phyloP scores from a whole-genome alignment of 768 basidiomycete genomes.

The Boletus tomentosulus region DNA sequence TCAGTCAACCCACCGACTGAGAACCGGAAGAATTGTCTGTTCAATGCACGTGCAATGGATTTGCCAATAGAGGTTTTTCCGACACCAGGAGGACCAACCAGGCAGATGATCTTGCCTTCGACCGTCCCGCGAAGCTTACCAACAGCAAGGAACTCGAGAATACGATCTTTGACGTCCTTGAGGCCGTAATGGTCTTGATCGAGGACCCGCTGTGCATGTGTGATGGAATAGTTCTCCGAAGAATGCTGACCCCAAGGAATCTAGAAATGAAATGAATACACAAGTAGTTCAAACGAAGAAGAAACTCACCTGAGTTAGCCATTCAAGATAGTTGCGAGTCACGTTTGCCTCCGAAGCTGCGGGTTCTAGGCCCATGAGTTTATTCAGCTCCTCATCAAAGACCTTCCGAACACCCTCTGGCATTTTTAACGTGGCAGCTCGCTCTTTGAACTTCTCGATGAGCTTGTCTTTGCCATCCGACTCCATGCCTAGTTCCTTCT shows the following conservation, averaged over 20 bases:
- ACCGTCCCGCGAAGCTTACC: conserved; percentile 93
- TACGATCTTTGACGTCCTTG: conserved; percentile 87
- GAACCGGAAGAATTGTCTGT: conserved; percentile 93
- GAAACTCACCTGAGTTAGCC: conserved; percentile 69
- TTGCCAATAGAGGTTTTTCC: conserved; percentile 97
- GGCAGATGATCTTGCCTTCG: conserved; percentile 95
- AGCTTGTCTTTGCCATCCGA: conserved; percentile 93
- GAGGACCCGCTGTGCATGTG: conserved; percentile 77
- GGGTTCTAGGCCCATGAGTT: conserved; percentile 85
- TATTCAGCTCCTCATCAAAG: conserved; percentile 93
- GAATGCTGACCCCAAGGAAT: conserved; percentile 98
- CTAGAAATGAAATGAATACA: conserved; percentile 32
- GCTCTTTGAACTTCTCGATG: conserved; percentile 87
- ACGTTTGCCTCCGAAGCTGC: conserved; percentile 92
- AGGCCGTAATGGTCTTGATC: conserved; percentile 95
- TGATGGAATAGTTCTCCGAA: conserved; percentile 85
- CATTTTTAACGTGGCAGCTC: conserved; percentile 80
- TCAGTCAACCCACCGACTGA: conserved; percentile 96
- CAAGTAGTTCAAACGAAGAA: not conserved
- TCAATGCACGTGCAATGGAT: conserved; percentile 87
- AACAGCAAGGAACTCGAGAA: conserved; percentile 93
- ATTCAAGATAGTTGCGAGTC: conserved; percentile 91
- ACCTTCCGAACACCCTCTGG: conserved; percentile 87
- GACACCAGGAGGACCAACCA: conserved; percentile 95
- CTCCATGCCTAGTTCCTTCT: conserved; percentile 95